A percentile compares a stretch with the other conserved stretches of the same genome.
Evolutionary conservation across 2,329 filamentous ascomycete species (phyloP).

Genomic region (Ophiostoma australiae): DNA sequence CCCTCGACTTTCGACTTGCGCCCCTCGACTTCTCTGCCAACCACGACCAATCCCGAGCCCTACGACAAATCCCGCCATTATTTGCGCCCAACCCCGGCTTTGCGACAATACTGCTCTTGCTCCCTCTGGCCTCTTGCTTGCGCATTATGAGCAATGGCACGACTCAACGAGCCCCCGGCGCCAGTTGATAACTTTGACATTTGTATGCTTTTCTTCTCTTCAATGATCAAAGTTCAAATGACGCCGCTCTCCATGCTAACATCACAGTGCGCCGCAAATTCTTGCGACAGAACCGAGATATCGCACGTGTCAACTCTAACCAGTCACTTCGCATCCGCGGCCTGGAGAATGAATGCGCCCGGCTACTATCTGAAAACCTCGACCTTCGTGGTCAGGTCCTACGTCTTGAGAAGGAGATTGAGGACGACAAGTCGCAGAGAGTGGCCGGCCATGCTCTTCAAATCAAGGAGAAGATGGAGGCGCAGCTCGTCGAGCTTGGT

Average conservation of each 20-base stretch:
- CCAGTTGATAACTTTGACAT: conserved; percentile 66
- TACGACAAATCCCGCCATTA: conserved; percentile 8
- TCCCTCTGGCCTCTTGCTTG: conserved; percentile 21
- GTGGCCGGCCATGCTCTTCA: conserved; percentile 61
- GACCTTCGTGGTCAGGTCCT: conserved; percentile 65
- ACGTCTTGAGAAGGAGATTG: conserved; percentile 61
- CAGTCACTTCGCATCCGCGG: conserved; percentile 72
- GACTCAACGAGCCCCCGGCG: conserved; percentile 69
- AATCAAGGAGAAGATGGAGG: conserved; percentile 67
- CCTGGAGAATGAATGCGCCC: conserved; percentile 69
- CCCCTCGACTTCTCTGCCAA: neutral
- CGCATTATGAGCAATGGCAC: conserved; percentile 59
- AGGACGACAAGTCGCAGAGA: conserved; percentile 54
- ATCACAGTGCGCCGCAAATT: conserved; percentile 70
- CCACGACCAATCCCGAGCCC: neutral
- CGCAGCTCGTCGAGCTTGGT: conserved; percentile 66
- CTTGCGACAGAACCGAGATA: conserved; percentile 76
- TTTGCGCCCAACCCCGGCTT: conserved; percentile 7
- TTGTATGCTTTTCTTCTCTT: conserved; percentile 42
- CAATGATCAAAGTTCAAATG: neutral
- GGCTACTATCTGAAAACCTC: conserved; percentile 73
- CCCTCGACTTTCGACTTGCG: neutral
- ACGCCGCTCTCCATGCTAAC: neutral
- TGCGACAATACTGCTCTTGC: conserved; percentile 23
- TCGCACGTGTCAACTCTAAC: conserved; percentile 71